Evolutionary conservation across 2,329 filamentous ascomycete genomes (phyloP), one percentile per base, ranked within the genome.

Genomic region (Cryphonectria carpinicola): DNA sequence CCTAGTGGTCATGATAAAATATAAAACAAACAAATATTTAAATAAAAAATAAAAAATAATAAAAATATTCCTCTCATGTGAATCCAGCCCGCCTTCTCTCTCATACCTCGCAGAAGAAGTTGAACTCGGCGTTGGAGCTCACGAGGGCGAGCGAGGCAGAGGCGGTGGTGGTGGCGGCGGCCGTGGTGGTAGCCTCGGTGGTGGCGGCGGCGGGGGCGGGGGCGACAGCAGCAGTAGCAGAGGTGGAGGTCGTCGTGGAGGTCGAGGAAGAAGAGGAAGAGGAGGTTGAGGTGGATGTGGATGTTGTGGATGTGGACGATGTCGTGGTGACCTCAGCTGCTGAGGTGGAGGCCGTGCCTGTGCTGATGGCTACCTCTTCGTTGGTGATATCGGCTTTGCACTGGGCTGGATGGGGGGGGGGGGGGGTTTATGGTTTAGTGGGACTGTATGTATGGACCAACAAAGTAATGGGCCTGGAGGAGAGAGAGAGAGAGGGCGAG

Each of bases 51-150:
- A n/a, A n/a, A 8, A 28, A 28, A 28, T 28, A 28, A 28, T 28
- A 28, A 1, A 28, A 1, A 28, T 28, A 28, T 28, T 28, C 28
- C 28, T 28, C 28, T 28, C 28, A 28, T 28, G 28, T 28, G 28
- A 28, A 28, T 28, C 28, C 28, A 28, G 28, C 28, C 28, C 28
- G 28, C 28, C 28, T 28, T 28, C 28, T 28, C 56, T 37, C 35
- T 67, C 61, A 72, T 28, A 56, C 64, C 64, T 70, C 65, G 75
- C 84, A 86, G 71, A 85, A 85, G 72, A 82, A 82, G 69, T 85
- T 82, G 72, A 84, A 84, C 32, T 85, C 77, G 41, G 79, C 79
- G 66, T 82, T 81, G 10, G 82, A 80, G 68, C 80, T 82, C 43
- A 81, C 79, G 54, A 84, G 75, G 19, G 74, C 73, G 6, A 74